Evolutionary conservation across 2,329 filamentous ascomycete genomes (phyloP), one percentile per base, ranked within the genome.

Genomic region (Fusarium sp.): DNA sequence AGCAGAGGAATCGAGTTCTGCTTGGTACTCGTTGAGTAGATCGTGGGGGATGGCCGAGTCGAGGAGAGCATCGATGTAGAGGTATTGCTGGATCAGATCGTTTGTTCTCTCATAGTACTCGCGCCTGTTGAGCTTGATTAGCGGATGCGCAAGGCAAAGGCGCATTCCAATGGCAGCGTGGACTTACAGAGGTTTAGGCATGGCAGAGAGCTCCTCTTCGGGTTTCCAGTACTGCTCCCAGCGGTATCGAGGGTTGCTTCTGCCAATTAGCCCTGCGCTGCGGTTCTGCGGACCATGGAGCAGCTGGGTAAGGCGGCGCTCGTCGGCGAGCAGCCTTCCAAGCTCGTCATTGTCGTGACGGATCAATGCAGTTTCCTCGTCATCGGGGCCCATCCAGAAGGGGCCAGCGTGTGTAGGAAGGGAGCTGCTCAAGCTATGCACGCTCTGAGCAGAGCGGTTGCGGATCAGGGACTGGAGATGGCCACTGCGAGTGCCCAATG

Each of bases 31-130:
- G 75, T 96, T 94, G 59, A 98, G 89, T 44, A 98, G 83, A 73
- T 95, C 90, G 75, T 97, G 94, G 3, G 94, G 94, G n/a, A 97
- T 87, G 30, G 93, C 94, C 10, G 93, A 97, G 79, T 97, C 94
- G 64, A 98, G 85, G 57, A 98, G 83, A 52, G 91, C 88, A 79
- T 97, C 95, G 72, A 97, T 97, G 77, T 96, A 97, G 67, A 96
- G 84, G 77, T 97, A 98, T 77, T 97, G 92, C 77, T 96, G 92
- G 61, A 98, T 89, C 43, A 97, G 84, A 71, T 90, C 89, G 80
- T 98, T 98, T 75, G 90, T 95, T 43, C 92, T 88, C 82, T 96
- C 90, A 75, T 98, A 97, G 81, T 97, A 97, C 74, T 90, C 76
- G 46, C 94, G 91, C 62, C 88, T 90, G 67, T 9, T 44, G 25